These are phyloP conservation scores for Sugiyamaella chiloensis DNA, from an alignment of 805 yeast species.

Conservation along the genomic window DNA sequence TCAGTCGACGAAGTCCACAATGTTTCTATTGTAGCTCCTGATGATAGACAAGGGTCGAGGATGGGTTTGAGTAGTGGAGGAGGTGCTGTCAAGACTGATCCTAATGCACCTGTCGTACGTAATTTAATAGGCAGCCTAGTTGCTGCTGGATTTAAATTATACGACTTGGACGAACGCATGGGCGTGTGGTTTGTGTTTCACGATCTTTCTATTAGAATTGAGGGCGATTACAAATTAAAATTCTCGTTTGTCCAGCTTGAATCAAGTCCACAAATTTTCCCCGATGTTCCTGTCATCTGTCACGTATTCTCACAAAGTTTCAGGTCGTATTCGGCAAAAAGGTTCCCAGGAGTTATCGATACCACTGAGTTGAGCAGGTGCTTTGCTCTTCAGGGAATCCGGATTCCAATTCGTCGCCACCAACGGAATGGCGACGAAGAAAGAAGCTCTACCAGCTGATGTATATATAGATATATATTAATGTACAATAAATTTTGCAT, in stretches of 20 bases:
- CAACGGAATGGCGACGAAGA: background rate
- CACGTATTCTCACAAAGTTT: constrained; percentile 36
- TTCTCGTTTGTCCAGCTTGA: constrained; percentile 36
- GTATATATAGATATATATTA: background rate
- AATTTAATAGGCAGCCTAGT: constrained; percentile 42
- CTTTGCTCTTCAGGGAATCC: constrained; percentile 44
- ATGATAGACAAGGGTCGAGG: too few species aligned
- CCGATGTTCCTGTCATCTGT: constrained; percentile 21
- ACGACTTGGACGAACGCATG: constrained; percentile 34
- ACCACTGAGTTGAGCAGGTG: constrained; percentile 39
- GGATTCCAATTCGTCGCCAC: constrained; percentile 41
- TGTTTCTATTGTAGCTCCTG: constrained; percentile 22
- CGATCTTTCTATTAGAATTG: constrained; percentile 42
- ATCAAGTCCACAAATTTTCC: background rate
- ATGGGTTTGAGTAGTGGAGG: background rate
- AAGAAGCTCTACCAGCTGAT: background rate
- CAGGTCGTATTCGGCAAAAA: constrained; percentile 42
- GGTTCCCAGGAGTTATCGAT: constrained; percentile 46
- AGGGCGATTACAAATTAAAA: constrained; percentile 41
- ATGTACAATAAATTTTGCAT: background rate
- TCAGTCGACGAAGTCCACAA: constrained; percentile 34
- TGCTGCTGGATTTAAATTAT: constrained; percentile 39
- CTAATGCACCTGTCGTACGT: constrained; percentile 32
- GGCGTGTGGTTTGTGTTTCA: constrained; percentile 45
- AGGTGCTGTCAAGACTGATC: background rate